Percentiles rank a stretch among this genome's conserved stretches.
phyloP scores from a whole-genome alignment of 768 basidiomycete species.

The Russula lepida region DNA sequence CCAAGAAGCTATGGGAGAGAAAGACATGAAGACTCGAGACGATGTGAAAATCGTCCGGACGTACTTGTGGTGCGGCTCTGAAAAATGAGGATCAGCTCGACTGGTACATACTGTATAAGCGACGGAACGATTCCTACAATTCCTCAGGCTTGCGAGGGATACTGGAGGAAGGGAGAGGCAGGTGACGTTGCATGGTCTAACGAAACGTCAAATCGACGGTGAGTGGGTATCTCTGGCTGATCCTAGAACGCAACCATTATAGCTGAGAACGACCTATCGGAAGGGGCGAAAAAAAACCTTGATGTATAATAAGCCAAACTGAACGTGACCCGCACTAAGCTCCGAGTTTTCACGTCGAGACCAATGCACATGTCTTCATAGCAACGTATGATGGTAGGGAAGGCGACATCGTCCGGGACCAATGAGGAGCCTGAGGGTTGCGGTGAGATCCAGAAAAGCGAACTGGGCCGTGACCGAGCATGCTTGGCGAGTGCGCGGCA shows the following conservation, averaged over 20 bases:
- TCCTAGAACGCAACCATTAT: not conserved
- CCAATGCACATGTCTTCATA: not conserved
- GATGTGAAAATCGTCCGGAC: not conserved
- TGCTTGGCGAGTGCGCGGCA: no score
- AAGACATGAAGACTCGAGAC: not conserved
- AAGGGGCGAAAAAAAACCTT: not conserved
- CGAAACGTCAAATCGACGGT: no score
- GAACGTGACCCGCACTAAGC: not conserved
- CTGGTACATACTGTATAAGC: not conserved
- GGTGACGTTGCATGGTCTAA: not conserved
- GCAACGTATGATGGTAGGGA: not conserved
- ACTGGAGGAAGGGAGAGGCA: not conserved
- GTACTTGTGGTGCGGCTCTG: slow-evolving; percentile 7
- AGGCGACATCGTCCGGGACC: not conserved
- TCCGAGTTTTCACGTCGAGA: not conserved
- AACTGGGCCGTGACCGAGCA: not conserved
- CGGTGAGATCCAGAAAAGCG: not conserved
- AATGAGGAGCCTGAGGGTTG: not conserved
- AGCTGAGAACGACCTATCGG: not conserved
- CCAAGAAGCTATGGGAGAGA: not conserved
- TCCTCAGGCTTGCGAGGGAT: not conserved
- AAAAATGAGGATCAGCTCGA: not conserved
- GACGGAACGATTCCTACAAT: not conserved
- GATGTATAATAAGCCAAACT: not conserved
- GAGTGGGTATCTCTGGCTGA: no score